These are phyloP conservation scores for Butyriboletus loyo DNA, from an alignment of 768 basidiomycete species.

Conservation along the genomic window DNA sequence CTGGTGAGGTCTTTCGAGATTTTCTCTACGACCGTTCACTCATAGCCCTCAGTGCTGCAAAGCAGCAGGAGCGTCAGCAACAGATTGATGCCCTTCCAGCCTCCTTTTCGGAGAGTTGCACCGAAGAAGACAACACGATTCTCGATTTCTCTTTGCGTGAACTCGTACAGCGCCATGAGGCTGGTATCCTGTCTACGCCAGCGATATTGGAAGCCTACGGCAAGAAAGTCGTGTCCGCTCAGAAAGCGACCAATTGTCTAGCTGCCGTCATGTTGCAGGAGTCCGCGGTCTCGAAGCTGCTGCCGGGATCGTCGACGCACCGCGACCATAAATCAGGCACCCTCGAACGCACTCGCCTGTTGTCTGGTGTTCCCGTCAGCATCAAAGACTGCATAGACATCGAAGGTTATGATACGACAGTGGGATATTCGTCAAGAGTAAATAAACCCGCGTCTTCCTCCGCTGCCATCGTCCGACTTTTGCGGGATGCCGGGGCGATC, in stretches of 20 bases:
- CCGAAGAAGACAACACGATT: conserved; percentile 35
- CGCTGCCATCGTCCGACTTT: conserved; percentile 39
- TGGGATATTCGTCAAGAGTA: conserved; percentile 40
- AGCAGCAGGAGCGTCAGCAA: conserved; percentile 32
- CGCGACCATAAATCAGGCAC: neutral
- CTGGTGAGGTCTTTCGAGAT: conserved; percentile 22
- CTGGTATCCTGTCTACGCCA: conserved; percentile 24
- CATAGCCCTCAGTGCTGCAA: conserved; percentile 26
- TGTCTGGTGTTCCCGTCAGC: conserved; percentile 48
- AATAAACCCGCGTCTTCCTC: conserved; percentile 34
- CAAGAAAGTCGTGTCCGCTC: conserved; percentile 38
- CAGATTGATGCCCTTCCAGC: conserved; percentile 30
- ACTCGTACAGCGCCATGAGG: conserved; percentile 33
- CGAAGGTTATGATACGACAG: conserved; percentile 44
- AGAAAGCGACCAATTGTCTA: conserved; percentile 48
- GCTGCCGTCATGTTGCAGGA: conserved; percentile 44
- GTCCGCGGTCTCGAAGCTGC: conserved; percentile 8
- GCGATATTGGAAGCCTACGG: conserved; percentile 40
- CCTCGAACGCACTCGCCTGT: conserved; percentile 13
- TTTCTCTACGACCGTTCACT: neutral
- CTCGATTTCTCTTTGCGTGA: conserved; percentile 37
- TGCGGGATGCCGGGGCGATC: conserved; percentile 42
- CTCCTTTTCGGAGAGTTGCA: conserved; percentile 28
- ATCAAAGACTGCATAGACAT: conserved; percentile 49
- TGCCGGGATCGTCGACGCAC: conserved; percentile 6